phyloP scores from a whole-genome alignment of 73 alveolate species.

The Uronychia setigera region DNA sequence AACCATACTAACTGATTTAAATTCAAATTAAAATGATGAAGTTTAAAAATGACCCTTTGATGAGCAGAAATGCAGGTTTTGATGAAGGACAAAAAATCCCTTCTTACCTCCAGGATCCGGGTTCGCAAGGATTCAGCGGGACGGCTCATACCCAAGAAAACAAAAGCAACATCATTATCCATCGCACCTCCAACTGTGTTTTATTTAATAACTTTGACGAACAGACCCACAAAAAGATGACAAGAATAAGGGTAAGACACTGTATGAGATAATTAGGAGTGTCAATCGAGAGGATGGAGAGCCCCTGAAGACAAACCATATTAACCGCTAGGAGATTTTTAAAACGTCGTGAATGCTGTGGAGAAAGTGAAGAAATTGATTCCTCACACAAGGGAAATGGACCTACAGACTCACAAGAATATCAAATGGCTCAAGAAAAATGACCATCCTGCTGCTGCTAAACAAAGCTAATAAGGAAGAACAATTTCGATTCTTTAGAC shows the following conservation, averaged over 20 bases:
- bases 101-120: no score
- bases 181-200: not conserved
- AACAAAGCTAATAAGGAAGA: not conserved
- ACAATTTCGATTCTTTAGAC: not conserved
- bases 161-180: not conserved
- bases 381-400: constrained; percentile 24
- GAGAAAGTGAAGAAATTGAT: constrained; percentile 1
- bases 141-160: no score
- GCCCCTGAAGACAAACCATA: constrained; percentile 44
- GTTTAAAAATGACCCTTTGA: no score
- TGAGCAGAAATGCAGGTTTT: no score
- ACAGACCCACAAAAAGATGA: not conserved
- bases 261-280: not conserved
- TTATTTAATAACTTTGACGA: not conserved
- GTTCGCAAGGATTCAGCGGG: no score
- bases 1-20: no score
- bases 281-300: constrained; percentile 15
- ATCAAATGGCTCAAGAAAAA: constrained; percentile 22
- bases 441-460: not conserved
- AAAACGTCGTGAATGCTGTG: constrained; percentile 32
- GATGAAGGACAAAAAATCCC: no score
- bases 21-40: no score
- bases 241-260: not conserved
- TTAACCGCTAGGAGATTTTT: constrained; percentile 31
- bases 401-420: constrained; percentile 9